A percentile compares a stretch with the other conserved stretches of the same genome.
Evolutionary conservation across 257 asterid genomes (phyloP).

Genomic region (Jacaranda mimosifolia): DNA sequence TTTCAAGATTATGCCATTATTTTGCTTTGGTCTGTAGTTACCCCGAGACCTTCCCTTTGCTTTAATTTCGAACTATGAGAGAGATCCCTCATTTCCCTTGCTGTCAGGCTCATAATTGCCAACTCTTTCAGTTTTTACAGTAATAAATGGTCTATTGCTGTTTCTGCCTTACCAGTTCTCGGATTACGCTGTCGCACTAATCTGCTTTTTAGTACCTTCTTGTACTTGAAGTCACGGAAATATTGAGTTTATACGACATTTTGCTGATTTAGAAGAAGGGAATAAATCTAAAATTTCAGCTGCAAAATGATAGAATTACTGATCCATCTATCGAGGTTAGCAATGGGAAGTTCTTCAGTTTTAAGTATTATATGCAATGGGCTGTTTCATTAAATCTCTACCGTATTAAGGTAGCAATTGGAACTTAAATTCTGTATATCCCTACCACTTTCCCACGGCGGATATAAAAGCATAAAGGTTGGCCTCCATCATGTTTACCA

Average conservation of each 20-base stretch:
- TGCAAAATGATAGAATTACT: background rate
- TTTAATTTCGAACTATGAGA: background rate
- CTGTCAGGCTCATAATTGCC: background rate
- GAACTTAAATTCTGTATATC: background rate
- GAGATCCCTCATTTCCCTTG: background rate
- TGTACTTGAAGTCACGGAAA: background rate
- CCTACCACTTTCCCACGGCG: background rate
- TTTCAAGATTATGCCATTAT: background rate
- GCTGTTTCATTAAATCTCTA: background rate
- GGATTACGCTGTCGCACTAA: background rate
- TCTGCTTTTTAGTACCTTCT: constrained; percentile 7
- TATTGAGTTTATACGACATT: background rate
- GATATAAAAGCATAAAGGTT: constrained; percentile 13
- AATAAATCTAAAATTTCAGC: constrained; percentile 2
- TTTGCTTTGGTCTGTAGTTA: background rate
- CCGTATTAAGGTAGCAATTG: constrained; percentile 13
- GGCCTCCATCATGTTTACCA: background rate
- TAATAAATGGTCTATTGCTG: background rate
- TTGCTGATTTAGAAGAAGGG: constrained; percentile 9
- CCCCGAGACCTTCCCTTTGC: background rate
- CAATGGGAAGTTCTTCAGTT: background rate
- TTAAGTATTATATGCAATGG: background rate
- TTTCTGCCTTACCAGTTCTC: background rate
- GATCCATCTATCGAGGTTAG: background rate
- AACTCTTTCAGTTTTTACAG: background rate